These are phyloP conservation scores for Uromyces viciae-fabae DNA, from an alignment of 1,284 basidiomycete genomes.

Conservation along the genomic window DNA sequence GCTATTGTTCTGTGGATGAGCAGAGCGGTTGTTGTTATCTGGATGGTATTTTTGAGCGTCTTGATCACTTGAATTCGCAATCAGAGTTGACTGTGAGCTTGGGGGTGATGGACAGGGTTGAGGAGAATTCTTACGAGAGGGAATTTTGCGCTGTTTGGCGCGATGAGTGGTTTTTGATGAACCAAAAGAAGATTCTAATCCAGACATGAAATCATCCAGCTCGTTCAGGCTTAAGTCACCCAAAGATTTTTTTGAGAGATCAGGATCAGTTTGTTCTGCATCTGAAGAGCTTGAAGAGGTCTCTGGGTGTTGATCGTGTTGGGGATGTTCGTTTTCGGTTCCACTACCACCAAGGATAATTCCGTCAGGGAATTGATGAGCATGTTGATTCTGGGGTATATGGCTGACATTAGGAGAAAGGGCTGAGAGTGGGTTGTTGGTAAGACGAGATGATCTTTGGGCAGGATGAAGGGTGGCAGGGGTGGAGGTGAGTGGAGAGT, in stretches of 20 bases:
- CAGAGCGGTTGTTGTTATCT: background rate
- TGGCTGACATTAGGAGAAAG: conserved; percentile 33
- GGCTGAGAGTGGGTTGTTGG: background rate
- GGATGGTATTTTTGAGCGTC: background rate
- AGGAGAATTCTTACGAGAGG: background rate
- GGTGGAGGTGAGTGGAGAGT: conserved; percentile 41
- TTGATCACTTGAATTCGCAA: background rate
- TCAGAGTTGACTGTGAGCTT: conserved; percentile 38
- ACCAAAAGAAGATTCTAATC: conserved; percentile 1
- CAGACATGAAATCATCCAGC: conserved; percentile 14
- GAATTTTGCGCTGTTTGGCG: background rate
- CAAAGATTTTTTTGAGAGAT: conserved; percentile 29
- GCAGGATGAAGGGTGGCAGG: conserved; percentile 19
- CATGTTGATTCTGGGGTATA: conserved; percentile 26
- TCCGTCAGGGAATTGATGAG: conserved; percentile 6
- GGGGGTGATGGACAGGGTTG: conserved; percentile 18
- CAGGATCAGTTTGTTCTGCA: background rate
- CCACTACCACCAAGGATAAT: conserved; percentile 23
- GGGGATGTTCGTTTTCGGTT: conserved; percentile 28
- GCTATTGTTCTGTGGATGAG: background rate
- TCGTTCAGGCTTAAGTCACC: conserved; percentile 15
- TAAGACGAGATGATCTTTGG: background rate
- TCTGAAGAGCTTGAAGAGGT: background rate
- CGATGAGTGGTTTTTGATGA: background rate
- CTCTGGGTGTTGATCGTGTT: background rate